Evolutionary conservation across 768 basidiomycete genomes (phyloP), one percentile per base, ranked within the genome.

Genomic region (Gloeophyllum trabeum): DNA sequence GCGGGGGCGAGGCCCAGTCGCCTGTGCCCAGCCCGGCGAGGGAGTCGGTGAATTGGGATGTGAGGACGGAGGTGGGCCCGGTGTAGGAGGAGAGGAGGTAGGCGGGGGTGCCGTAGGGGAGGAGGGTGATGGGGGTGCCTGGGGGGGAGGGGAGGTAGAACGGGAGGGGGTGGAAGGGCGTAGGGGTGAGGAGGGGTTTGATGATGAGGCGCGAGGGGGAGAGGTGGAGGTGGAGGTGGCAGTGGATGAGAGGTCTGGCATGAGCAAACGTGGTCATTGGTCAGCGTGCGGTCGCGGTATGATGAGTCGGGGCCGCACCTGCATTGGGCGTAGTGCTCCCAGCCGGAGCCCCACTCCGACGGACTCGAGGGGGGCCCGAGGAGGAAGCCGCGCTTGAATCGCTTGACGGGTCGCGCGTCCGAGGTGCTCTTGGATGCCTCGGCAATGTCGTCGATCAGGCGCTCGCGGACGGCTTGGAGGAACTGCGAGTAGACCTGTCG

Each of bases 21-120:
- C 73, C 69, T 1, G 69, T 71, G 16, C 84, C 85, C 7, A 79
- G 64, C 2, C 85, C 84, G 10, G 60, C 48, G 2, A 89, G 66
- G 2, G 77, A 74, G 3, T 74, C 67, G 34, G 72, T 65, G 45
- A 89, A 90, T 48, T 81, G 78, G 18, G 66, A 64, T 1, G 70
- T 66, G 20, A 86, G 64, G 2, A 67, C 75, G 6, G 76, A 65
- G 5, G 75, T 75, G 23, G 83, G 78, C 18, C 81, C 87, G 13
- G 64, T 65, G 51, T 86, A 89, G n/a, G 64, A 58, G n/a, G 76
- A 67, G 30, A 88, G 63, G 49, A 73, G 83, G 58, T 79, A 83
- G 2, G 85, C 84, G 2, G 86, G 83, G 3, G 73, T 76, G 23
- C 73, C 79, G 46, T 76, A 70, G 4, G 86, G 86, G 16, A 88